Conservation (phyloP, 306 rosid species). For the Trifolium subterraneum region DNA sequence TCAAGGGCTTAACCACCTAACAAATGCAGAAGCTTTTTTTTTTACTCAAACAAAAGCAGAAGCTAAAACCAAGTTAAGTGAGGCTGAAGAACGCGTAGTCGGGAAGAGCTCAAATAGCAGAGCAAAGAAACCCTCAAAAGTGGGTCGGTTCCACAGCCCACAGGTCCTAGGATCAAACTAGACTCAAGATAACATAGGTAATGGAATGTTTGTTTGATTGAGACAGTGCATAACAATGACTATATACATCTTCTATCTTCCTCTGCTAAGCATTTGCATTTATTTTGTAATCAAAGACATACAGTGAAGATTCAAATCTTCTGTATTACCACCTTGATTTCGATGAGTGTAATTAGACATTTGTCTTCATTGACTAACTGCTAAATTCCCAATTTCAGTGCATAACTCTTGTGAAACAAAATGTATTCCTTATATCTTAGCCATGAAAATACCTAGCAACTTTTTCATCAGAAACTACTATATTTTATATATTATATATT, state of each 20-base stretch:
- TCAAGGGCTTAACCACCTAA: conserved; percentile 1
- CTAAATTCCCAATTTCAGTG: neutral
- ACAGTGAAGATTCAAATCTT: neutral
- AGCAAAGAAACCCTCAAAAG: neutral
- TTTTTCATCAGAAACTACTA: too few relatives aligned
- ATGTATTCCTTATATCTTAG: too few relatives aligned
- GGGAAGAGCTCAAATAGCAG: neutral
- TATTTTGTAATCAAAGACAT: neutral
- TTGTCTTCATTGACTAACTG: neutral
- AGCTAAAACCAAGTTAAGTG: neutral
- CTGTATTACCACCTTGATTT: neutral
- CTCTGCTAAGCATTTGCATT: neutral
- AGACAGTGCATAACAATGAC: conserved; percentile 32
- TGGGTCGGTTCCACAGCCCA: neutral
- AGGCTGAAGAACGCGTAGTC: neutral
- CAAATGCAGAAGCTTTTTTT: neutral
- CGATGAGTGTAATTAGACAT: neutral
- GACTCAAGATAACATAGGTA: neutral
- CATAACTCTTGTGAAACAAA: neutral
- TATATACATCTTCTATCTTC: neutral
- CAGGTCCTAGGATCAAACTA: neutral
- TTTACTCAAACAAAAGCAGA: neutral
- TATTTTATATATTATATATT: too few relatives aligned
- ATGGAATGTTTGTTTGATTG: neutral
- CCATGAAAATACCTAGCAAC: too few relatives aligned